A percentile compares a stretch with the other conserved stretches of the same genome.
These are phyloP conservation scores for Pseudozyma thailandica DNA, from an alignment of 1,284 basidiomycete species.

Conservation along the genomic window DNA sequence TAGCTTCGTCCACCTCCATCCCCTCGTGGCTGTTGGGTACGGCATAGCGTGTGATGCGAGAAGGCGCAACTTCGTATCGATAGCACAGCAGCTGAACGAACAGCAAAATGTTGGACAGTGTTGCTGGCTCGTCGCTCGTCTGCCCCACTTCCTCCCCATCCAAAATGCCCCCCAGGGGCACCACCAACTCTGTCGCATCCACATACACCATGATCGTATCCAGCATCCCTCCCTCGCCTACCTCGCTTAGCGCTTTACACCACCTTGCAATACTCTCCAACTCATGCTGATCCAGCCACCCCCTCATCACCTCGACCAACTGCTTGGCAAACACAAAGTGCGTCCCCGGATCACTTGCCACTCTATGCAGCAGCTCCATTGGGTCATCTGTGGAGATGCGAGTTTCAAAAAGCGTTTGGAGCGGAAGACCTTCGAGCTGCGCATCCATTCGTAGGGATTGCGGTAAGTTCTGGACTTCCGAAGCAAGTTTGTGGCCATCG, in stretches of 20 bases:
- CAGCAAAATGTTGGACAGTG: constrained; percentile 40
- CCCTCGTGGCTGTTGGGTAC: neutral
- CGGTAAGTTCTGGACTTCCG: constrained; percentile 40
- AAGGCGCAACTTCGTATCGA: constrained; percentile 14
- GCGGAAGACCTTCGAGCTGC: constrained; percentile 34
- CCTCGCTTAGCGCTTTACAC: constrained; percentile 38
- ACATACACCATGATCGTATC: constrained; percentile 51
- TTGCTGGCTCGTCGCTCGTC: constrained; percentile 53
- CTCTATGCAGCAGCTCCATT: constrained; percentile 34
- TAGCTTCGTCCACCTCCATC: neutral
- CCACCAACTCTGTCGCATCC: constrained; percentile 33
- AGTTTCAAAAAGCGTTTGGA: constrained; percentile 36
- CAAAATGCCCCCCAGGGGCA: constrained; percentile 34
- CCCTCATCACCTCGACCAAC: constrained; percentile 27
- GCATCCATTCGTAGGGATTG: constrained; percentile 47
- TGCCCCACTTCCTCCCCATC: constrained; percentile 44
- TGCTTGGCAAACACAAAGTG: constrained; percentile 41
- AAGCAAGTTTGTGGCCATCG: constrained; percentile 42
- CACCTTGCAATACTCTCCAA: constrained; percentile 45
- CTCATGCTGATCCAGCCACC: constrained; percentile 46
- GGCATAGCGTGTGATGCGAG: constrained; percentile 10
- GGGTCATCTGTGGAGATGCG: constrained; percentile 37
- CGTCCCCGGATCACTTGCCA: constrained; percentile 42
- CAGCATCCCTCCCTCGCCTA: constrained; percentile 18
- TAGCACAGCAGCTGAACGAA: constrained; percentile 47